Base-by-base conservation (phyloP, 2,329 filamentous ascomycete genomes). In the Colletotrichum tanaceti region DNA sequence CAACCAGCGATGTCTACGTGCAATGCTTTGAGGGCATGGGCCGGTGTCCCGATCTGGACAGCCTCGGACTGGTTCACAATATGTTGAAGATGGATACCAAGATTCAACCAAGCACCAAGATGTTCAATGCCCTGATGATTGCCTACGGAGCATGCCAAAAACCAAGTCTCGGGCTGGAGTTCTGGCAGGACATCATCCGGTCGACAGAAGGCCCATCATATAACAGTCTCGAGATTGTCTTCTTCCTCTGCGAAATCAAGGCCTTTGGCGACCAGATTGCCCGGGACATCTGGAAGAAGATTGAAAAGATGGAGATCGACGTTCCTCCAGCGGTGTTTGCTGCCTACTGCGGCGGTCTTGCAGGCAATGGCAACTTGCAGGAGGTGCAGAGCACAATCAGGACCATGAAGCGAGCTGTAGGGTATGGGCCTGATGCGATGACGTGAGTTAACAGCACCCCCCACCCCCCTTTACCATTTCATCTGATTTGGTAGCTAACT, bases 61-160 rank as follows among this genome's bases (percentile, higher is more conserved):
- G 89, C 49, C 81, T 98, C 22, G 88, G 89, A 67, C 88, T 91
- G 70, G 87, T 97, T 2, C 92, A 97, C 81, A 97, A 98, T 76
- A 95, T 97, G 88, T 85, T 98, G 72, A 98, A 97, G 81, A 90
- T 98, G 78, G 96, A 99, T 77, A 86, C 90, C n/a, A 87, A 88
- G 49, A 86, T 98, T 44, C 89, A 94, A 73, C 86, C 91, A 5
- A 90, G 87, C 73, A 98, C 95, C 0, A 84, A 83, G 63, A 83
- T 98, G 2, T 89, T 91, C 73, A 98, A 97, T 74, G 89, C 91
- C 0, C 82, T 98, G 57, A 97, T 99, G 90, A 84, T 96, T 14
- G 94, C 93, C 0, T 95, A 97, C 76, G 88, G 89, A 1, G 86
- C 88, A 1, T 92, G 89, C 74, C 91, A 87, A 7, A 84, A 89